Evolutionary conservation across 1,284 basidiomycete species (phyloP), one percentile per base, ranked within the genome.

Genomic region (Entoloma clypeatum): DNA sequence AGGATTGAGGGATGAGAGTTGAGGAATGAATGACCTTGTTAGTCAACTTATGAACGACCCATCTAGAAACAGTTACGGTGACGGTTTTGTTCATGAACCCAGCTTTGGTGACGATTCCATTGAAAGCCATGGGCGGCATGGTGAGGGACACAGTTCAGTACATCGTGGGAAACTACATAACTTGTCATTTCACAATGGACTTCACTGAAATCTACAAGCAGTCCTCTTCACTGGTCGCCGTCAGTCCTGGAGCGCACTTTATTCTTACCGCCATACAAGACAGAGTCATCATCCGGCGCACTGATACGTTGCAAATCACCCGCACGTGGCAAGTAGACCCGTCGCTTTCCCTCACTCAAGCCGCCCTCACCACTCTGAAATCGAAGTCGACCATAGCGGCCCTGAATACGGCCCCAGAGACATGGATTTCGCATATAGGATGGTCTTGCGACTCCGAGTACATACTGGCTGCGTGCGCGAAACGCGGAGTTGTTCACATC

Each of bases 361-460:
- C 66, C 17, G 56, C 65, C 9, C 52, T 73, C 43, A 53, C 56
- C 36, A 59, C 64, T 30, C 55, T 51, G 46, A 62, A 58, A 51
- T 50, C 56, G 44, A 64, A 61, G 39, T 31, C 57, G 18, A 46
- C 41, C 21, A 32, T 52, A 33, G 38, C 48, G 19, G 45, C 39
- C 35, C 27, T 51, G 18, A 41, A 39, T 44, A 26, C 44, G 30
- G 23, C 51, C 14, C 34, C 53, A 13, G 64, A 67, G 14, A 55
- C 50, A 18, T 69, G 66, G 55, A 81, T 93, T 54, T 84, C 87
- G 17, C 80, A 86, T 50, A 67, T 86, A 2, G 77, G 74, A 4
- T 94, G 90, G 89, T 89, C 88, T 7, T 77, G 74, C 51, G 87
- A 92, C 54, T 89, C 89, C 1, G 79, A 89, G 55, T 87, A 86